A percentile compares a stretch with the other conserved stretches of the same genome.
Evolutionary conservation across 2,329 filamentous ascomycete genomes (phyloP).

Genomic region (Talaromyces atroroseus): DNA sequence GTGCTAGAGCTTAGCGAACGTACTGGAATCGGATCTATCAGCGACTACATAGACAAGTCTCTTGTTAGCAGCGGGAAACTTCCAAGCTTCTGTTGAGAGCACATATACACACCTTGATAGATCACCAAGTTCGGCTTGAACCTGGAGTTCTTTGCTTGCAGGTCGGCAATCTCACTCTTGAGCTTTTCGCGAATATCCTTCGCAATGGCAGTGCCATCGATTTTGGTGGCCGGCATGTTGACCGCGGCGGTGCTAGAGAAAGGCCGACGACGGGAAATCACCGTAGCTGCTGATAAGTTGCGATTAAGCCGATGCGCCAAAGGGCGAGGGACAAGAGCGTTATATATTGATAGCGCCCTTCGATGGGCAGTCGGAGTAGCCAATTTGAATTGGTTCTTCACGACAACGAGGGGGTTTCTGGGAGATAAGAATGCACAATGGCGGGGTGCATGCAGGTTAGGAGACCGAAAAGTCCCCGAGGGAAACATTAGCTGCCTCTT

Average conservation of each 20-base stretch:
- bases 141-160: slow-evolving; percentile 75
- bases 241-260: slow-evolving; percentile 41
- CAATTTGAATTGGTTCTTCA: slow-evolving; percentile 1
- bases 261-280: slow-evolving; percentile 7
- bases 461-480: slow-evolving; percentile 10
- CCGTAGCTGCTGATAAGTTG: background rate
- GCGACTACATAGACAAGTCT: slow-evolving; percentile 58
- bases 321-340: background rate
- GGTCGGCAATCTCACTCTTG: slow-evolving; percentile 71
- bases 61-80: background rate
- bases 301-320: background rate
- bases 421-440: slow-evolving; percentile 8
- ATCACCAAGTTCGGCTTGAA: slow-evolving; percentile 90
- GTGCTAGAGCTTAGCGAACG: slow-evolving; percentile 26
- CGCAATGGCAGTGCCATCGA: slow-evolving; percentile 93
- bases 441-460: slow-evolving; percentile 14
- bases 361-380: slow-evolving; percentile 5
- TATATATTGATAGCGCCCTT: background rate
- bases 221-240: slow-evolving; percentile 80
- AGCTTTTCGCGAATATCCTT: slow-evolving; percentile 82
- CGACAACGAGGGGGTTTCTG: slow-evolving; percentile 3
- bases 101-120: slow-evolving; percentile 67
- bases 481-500: slow-evolving; percentile 14
- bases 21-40: slow-evolving; percentile 87
- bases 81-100: background rate